Evolutionary conservation across 1,284 basidiomycete species (phyloP).

Genomic region (Sanghuangporus sanghuang): DNA sequence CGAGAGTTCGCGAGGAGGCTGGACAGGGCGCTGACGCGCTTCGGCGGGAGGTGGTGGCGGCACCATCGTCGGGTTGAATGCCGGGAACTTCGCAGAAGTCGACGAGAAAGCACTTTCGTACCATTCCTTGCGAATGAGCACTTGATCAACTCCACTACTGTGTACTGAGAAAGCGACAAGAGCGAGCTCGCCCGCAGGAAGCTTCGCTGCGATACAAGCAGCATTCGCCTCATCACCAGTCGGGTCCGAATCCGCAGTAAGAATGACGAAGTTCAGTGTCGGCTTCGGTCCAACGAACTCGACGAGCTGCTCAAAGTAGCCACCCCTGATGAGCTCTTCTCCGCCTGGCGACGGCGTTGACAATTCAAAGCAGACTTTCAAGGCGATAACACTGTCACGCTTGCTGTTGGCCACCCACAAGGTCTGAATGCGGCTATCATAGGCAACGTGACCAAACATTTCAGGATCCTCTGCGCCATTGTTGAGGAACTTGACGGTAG

Average conservation of each 20-base stretch:
- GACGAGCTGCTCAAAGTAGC: conserved; percentile 70
- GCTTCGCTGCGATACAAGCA: conserved; percentile 73
- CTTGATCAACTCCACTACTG: conserved; percentile 76
- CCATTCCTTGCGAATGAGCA: conserved; percentile 78
- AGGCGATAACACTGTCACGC: conserved; percentile 74
- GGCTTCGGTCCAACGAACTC: conserved; percentile 80
- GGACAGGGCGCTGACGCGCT: conserved; percentile 23
- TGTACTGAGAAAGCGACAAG: conserved; percentile 81
- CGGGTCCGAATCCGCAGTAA: conserved; percentile 74
- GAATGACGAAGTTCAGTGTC: conserved; percentile 80
- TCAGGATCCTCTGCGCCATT: conserved; percentile 61
- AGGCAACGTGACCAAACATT: conserved; percentile 81
- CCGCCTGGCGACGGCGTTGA: conserved; percentile 44
- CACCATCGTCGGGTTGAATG: conserved; percentile 30
- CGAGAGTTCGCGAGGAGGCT: conserved; percentile 21
- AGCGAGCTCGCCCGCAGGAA: conserved; percentile 67
- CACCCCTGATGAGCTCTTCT: conserved; percentile 50
- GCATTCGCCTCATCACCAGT: conserved; percentile 74
- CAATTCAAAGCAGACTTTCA: conserved; percentile 66
- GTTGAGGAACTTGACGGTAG: conserved; percentile 75
- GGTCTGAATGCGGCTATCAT: conserved; percentile 75
- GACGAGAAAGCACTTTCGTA: conserved; percentile 57
- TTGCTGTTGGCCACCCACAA: conserved; percentile 81
- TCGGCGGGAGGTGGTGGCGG: conserved; percentile 29
- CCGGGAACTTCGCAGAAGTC: conserved; percentile 57